Percentiles rank a stretch among this genome's conserved stretches.
These are phyloP conservation scores for Tylopilus vinaceipallidus DNA, from an alignment of 768 basidiomycete genomes.

Conservation along the genomic window DNA sequence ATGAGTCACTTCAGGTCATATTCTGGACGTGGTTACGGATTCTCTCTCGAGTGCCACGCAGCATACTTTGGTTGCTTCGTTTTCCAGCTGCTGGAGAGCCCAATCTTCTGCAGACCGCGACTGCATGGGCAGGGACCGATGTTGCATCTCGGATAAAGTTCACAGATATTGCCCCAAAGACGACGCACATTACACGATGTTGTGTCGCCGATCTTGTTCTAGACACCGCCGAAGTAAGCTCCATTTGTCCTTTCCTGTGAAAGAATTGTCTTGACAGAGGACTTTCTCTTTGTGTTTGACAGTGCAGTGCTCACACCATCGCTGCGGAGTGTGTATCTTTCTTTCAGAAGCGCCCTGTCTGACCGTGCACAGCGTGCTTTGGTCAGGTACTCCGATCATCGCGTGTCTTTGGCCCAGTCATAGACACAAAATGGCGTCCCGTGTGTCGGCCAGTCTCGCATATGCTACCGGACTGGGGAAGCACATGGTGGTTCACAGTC, in stretches of 20 bases:
- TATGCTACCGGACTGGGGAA: slow-evolving; percentile 47
- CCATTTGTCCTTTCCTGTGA: background rate
- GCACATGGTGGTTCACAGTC: slow-evolving; percentile 43
- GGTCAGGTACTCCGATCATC: slow-evolving; percentile 51
- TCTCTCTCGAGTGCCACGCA: slow-evolving; percentile 40
- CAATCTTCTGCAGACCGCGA: slow-evolving; percentile 42
- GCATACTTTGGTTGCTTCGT: slow-evolving; percentile 53
- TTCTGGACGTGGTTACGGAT: slow-evolving; percentile 51
- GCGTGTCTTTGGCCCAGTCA: slow-evolving; percentile 46
- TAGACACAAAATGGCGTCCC: slow-evolving; percentile 47
- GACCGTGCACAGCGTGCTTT: slow-evolving; percentile 39
- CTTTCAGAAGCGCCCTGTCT: background rate
- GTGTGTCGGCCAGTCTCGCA: slow-evolving; percentile 49
- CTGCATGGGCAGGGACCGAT: slow-evolving; percentile 44
- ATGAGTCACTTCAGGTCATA: slow-evolving; percentile 30
- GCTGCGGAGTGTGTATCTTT: slow-evolving; percentile 42
- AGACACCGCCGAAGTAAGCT: slow-evolving; percentile 48
- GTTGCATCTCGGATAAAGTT: slow-evolving; percentile 46
- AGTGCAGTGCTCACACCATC: slow-evolving; percentile 55
- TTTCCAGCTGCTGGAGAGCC: slow-evolving; percentile 48
- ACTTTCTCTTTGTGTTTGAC: background rate
- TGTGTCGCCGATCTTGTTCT: slow-evolving; percentile 49
- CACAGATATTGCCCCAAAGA: slow-evolving; percentile 48
- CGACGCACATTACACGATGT: slow-evolving; percentile 43
- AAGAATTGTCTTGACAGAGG: background rate